Percentiles rank a stretch among this genome's conserved stretches.
phyloP scores from a whole-genome alignment of 2,329 filamentous ascomycete genomes.

The Taxawa tesnikishii region DNA sequence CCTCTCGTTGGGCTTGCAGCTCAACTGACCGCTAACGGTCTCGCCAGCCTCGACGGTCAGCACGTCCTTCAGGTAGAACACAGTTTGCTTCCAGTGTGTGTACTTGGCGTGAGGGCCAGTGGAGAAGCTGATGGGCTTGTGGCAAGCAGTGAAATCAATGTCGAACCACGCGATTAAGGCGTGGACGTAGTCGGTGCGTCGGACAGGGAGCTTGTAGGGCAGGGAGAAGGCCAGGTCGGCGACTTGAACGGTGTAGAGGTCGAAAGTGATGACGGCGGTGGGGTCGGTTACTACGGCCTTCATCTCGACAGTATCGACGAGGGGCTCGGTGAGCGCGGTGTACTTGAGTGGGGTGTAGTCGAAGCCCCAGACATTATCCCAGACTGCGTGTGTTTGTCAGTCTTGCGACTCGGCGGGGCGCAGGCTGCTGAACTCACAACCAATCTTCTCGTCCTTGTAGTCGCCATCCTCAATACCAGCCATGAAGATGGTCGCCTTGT shows the following conservation, averaged over 20 bases:
- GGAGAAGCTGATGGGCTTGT: slow-evolving; percentile 94
- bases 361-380: slow-evolving; percentile 98
- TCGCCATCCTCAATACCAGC: slow-evolving; percentile 97
- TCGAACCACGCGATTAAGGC: slow-evolving; percentile 98
- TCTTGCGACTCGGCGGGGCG: slow-evolving; percentile 1
- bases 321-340: slow-evolving; percentile 85
- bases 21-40: slow-evolving; percentile 58
- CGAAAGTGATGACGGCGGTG: slow-evolving; percentile 69
- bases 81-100: slow-evolving; percentile 99
- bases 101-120: slow-evolving; percentile 98
- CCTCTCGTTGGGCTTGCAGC: slow-evolving; percentile 82
- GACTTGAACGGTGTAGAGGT: slow-evolving; percentile 82
- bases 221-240: slow-evolving; percentile 74
- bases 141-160: slow-evolving; percentile 95
- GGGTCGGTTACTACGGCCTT: slow-evolving; percentile 96
- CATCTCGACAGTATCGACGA: slow-evolving; percentile 95
- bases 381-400: slow-evolving; percentile 49
- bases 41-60: slow-evolving; percentile 85
- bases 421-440: slow-evolving; percentile 54
- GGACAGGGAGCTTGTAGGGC: slow-evolving; percentile 62
- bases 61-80: slow-evolving; percentile 92
- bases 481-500: slow-evolving; percentile 96
- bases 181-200: slow-evolving; percentile 89
- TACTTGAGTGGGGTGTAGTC: slow-evolving; percentile 90
- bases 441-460: slow-evolving; percentile 99